Evolutionary conservation across 805 yeast species (phyloP).

Genomic region (Saccharomycopsis selenospora): DNA sequence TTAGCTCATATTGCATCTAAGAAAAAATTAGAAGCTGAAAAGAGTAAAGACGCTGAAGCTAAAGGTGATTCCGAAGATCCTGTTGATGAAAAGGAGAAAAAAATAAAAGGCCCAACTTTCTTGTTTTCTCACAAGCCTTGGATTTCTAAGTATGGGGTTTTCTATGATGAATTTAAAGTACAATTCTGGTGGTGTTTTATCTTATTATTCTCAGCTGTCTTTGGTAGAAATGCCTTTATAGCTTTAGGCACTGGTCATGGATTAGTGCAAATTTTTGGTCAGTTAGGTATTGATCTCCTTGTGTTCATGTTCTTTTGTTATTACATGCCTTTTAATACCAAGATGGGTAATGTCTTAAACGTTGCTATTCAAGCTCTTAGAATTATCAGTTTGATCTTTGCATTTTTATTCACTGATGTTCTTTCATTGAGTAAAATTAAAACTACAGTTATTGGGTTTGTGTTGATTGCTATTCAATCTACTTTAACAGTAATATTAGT

Average conservation of each 20-base stretch:
- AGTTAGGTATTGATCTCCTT: conserved; percentile 26
- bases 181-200: conserved; percentile 30
- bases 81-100: conserved; percentile 1
- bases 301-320: conserved; percentile 22
- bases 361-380: conserved; percentile 26
- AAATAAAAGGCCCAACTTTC: conserved; percentile 14
- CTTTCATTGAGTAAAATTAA: conserved; percentile 24
- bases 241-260: conserved; percentile 29
- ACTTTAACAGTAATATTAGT: conserved; percentile 25
- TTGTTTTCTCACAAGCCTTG: conserved; percentile 27
- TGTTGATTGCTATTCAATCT: conserved; percentile 27
- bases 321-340: conserved; percentile 27
- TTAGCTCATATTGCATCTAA: conserved; percentile 25
- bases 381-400: conserved; percentile 25
- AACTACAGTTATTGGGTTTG: conserved; percentile 28
- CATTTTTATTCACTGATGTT: conserved; percentile 28
- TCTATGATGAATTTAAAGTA: conserved; percentile 28
- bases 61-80: neutral
- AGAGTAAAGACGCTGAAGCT: neutral
- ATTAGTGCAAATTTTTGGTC: conserved; percentile 29
- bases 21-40: conserved; percentile 22
- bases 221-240: conserved; percentile 28
- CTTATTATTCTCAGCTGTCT: conserved; percentile 22
- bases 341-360: conserved; percentile 27
- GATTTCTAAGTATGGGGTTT: conserved; percentile 28